A percentile compares a stretch with the other conserved stretches of the same genome.
Conservation (phyloP, 2,329 filamentous ascomycete genomes). For the Parafenestella ontariensis region DNA sequence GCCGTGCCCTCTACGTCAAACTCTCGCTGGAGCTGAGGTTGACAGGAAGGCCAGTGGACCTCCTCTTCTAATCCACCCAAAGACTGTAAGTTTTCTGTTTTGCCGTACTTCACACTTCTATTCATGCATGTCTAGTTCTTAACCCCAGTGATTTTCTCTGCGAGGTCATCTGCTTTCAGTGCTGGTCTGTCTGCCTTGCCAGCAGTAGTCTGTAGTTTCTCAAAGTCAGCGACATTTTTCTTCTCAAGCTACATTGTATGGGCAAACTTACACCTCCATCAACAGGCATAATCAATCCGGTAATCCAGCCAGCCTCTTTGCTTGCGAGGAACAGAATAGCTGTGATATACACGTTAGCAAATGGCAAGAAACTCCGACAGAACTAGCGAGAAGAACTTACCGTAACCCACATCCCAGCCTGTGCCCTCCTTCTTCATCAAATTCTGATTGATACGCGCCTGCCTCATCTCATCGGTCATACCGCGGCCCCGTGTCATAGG, state of each 20-base stretch:
- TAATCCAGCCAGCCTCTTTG: slow-evolving; percentile 29
- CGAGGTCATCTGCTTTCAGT: slow-evolving; percentile 23
- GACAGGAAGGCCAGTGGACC: too few species aligned
- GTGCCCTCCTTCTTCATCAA: slow-evolving; percentile 30
- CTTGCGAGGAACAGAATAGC: slow-evolving; percentile 17
- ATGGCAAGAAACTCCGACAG: too few species aligned
- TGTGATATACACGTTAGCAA: background rate
- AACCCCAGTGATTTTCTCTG: slow-evolving; percentile 14
- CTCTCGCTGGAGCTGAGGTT: too few species aligned
- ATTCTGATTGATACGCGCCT: slow-evolving; percentile 31
- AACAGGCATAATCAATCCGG: slow-evolving; percentile 28
- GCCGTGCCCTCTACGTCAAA: too few species aligned
- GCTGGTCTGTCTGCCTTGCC: slow-evolving; percentile 33
- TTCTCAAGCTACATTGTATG: background rate
- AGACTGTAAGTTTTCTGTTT: too few species aligned
- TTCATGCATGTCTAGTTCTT: slow-evolving; percentile 9
- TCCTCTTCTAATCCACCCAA: too few species aligned
- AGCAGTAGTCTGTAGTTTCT: slow-evolving; percentile 28
- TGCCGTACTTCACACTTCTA: too few species aligned
- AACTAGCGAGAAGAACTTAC: background rate
- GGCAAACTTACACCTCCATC: slow-evolving; percentile 27
- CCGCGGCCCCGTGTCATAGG: slow-evolving; percentile 32
- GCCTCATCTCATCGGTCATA: slow-evolving; percentile 35
- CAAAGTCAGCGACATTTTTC: background rate
- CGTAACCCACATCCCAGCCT: slow-evolving; percentile 24